phyloP scores from a whole-genome alignment of 352 stramenopile species.

The Saprolegnia diclina region DNA sequence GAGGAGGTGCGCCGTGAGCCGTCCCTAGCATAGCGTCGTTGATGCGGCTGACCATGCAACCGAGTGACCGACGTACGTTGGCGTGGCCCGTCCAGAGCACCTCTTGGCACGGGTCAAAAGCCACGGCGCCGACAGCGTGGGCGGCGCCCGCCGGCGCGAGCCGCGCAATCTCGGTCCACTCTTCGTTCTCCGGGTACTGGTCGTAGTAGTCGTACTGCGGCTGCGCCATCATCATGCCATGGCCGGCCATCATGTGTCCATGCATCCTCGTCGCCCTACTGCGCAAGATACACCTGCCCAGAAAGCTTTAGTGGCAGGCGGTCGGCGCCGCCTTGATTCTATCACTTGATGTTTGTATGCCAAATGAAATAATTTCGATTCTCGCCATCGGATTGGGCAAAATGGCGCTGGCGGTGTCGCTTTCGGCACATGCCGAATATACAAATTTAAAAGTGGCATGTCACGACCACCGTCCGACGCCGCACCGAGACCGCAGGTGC shows the following conservation, averaged over 20 bases:
- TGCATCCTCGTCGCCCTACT: slow-evolving; percentile 1
- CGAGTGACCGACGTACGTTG: slow-evolving; percentile 11
- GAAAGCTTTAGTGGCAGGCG: background rate
- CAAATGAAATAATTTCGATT: background rate
- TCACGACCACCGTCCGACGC: too few species aligned
- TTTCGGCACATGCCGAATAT: background rate
- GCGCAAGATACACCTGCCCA: background rate
- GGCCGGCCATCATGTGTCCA: background rate
- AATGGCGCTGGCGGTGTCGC: background rate
- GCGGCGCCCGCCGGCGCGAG: background rate
- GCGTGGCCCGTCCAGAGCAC: slow-evolving; percentile 24
- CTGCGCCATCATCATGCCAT: slow-evolving; percentile 13
- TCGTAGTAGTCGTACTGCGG: slow-evolving; percentile 23
- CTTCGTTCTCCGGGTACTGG: slow-evolving; percentile 6
- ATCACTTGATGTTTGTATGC: background rate
- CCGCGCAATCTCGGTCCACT: slow-evolving; percentile 21
- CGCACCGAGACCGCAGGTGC: too few species aligned
- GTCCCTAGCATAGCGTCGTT: slow-evolving; percentile 21
- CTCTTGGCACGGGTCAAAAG: slow-evolving; percentile 28
- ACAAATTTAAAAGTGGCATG: background rate
- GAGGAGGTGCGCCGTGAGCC: slow-evolving; percentile 24
- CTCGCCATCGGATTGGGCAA: background rate
- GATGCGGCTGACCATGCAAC: background rate
- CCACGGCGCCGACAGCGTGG: background rate
- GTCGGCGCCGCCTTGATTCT: background rate